phyloP scores from a whole-genome alignment of 441 rosid species.

The Populus tomentosa region DNA sequence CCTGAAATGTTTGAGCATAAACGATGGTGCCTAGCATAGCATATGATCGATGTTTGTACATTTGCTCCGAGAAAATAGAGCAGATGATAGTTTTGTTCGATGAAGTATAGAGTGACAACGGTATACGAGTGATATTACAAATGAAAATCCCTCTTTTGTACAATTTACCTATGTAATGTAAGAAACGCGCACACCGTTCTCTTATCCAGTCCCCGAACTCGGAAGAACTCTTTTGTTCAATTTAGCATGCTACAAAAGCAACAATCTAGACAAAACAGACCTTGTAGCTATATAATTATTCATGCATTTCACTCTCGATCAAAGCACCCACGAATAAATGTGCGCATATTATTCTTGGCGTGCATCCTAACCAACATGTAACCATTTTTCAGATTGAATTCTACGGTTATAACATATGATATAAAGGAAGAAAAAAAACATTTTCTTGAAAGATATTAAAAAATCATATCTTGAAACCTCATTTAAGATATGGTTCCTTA shows the following conservation, averaged over 20 bases:
- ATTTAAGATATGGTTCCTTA: too few species aligned
- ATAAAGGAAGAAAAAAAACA: too few species aligned
- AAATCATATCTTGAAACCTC: too few species aligned
- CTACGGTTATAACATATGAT: not conserved
- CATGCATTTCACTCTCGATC: not conserved
- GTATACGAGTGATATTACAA: not conserved
- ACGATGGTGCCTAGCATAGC: slow-evolving; percentile 28
- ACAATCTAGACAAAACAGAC: not conserved
- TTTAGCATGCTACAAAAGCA: not conserved
- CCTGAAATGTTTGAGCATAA: slow-evolving; percentile 45
- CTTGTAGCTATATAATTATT: not conserved
- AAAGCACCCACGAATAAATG: not conserved
- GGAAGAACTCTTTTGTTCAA: too few species aligned
- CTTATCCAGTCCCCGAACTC: not conserved
- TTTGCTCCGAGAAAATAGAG: slow-evolving; percentile 4
- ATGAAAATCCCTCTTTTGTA: not conserved
- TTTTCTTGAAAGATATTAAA: too few species aligned
- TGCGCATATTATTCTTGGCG: not conserved
- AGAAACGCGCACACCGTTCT: not conserved
- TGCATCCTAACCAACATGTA: not conserved
- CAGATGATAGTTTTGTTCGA: not conserved
- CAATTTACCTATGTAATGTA: not conserved
- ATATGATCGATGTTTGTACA: slow-evolving; percentile 12
- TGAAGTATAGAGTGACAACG: not conserved
- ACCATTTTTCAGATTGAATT: not conserved